These are phyloP conservation scores for Nakazawaea peltata DNA, from an alignment of 805 yeast species.

Conservation along the genomic window DNA sequence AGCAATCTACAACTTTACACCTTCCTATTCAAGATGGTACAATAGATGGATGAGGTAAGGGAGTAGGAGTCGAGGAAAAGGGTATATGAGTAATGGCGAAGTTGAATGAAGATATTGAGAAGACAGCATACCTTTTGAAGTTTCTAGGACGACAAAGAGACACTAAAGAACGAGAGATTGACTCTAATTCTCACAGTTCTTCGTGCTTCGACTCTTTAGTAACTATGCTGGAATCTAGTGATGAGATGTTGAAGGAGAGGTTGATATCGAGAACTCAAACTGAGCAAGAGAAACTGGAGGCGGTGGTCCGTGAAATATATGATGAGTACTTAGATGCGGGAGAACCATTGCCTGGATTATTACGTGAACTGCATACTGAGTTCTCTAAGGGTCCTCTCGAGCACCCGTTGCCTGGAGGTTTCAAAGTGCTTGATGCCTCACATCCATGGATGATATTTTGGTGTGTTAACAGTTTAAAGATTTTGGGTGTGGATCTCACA, in stretches of 20 bases:
- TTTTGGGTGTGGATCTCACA: constrained; percentile 29
- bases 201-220: constrained; percentile 19
- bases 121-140: too few relatives aligned
- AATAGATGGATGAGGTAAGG: too few relatives aligned
- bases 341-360: constrained; percentile 20
- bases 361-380: constrained; percentile 28
- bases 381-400: constrained; percentile 35
- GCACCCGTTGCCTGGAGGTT: constrained; percentile 40
- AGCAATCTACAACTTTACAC: too few relatives aligned
- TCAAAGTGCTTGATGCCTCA: constrained; percentile 70
- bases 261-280: too few relatives aligned
- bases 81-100: too few relatives aligned
- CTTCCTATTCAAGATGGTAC: too few relatives aligned
- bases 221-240: constrained; percentile 17
- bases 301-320: constrained; percentile 20
- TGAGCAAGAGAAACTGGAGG: constrained; percentile 32
- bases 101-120: too few relatives aligned
- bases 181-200: too few relatives aligned
- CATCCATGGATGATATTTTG: constrained; percentile 89
- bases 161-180: too few relatives aligned
- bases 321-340: constrained; percentile 22
- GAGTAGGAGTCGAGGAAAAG: too few relatives aligned
- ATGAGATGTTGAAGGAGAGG: too few relatives aligned
- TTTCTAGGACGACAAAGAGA: too few relatives aligned
- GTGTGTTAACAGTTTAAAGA: constrained; percentile 49